Percentiles rank a stretch among this genome's conserved stretches.
Conservation (phyloP, 352 stramenopile species). For the Phytopythium aichiense region DNA sequence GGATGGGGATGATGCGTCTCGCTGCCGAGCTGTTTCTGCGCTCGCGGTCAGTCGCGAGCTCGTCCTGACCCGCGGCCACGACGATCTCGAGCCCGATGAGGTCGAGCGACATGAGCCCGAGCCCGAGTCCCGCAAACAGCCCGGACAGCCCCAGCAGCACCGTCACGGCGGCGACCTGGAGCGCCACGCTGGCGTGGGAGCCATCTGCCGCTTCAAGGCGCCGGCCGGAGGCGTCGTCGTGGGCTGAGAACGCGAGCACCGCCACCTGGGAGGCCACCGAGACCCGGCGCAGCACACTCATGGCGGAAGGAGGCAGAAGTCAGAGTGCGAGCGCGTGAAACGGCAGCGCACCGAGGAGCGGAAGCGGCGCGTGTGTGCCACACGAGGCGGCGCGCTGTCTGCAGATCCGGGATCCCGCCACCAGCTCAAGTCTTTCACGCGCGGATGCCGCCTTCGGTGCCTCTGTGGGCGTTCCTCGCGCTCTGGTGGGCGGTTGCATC, state of each 20-base stretch:
- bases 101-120: conserved; percentile 97
- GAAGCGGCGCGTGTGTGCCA: background rate
- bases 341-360: background rate
- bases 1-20: conserved; percentile 85
- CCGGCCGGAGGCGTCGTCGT: conserved; percentile 8
- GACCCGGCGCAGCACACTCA: conserved; percentile 4
- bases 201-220: conserved; percentile 1
- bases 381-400: background rate
- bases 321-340: background rate
- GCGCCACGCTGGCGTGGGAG: conserved; percentile 15
- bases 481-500: background rate
- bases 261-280: conserved; percentile 9
- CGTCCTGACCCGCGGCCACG: conserved; percentile 87
- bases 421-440: background rate
- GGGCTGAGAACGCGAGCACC: conserved; percentile 6
- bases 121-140: conserved; percentile 92
- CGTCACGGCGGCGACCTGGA: conserved; percentile 47
- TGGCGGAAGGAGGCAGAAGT: background rate
- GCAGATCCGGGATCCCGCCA: background rate
- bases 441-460: background rate
- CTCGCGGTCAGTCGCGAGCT: conserved; percentile 61
- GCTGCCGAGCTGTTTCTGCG: conserved; percentile 51
- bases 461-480: background rate
- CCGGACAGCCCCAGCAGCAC: conserved; percentile 84
- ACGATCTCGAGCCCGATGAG: conserved; percentile 97